Evolutionary conservation across 208 protist genomes (phyloP).

Genomic region (Leishmania mexicana): DNA sequence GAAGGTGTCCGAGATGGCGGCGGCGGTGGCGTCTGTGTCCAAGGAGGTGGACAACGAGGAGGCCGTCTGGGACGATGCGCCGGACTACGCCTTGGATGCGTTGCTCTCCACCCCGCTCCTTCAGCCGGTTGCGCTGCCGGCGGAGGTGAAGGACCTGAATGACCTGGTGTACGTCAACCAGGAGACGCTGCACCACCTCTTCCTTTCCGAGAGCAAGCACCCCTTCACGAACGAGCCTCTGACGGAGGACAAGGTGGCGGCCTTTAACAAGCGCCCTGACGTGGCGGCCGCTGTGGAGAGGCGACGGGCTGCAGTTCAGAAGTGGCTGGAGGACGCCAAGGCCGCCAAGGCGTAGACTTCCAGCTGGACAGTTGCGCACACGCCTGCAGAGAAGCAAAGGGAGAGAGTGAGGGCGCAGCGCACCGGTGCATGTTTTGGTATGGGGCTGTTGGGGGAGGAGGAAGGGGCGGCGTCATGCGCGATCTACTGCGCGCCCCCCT

Average conservation of each 20-base stretch:
- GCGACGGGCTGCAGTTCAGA: conserved; percentile 59
- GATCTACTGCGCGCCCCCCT: too few species aligned
- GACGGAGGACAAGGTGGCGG: conserved; percentile 82
- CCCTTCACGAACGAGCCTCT: conserved; percentile 91
- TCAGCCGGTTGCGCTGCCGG: conserved; percentile 81
- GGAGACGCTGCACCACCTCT: conserved; percentile 83
- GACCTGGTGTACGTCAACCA: conserved; percentile 85
- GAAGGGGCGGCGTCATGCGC: neutral
- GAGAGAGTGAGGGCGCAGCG: neutral
- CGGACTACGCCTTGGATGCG: conserved; percentile 84
- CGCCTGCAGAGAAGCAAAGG: neutral
- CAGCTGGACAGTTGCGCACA: neutral
- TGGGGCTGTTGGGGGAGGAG: neutral
- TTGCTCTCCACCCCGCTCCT: conserved; percentile 81
- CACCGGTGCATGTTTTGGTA: neutral
- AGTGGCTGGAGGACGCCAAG: conserved; percentile 60
- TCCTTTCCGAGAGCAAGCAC: conserved; percentile 88
- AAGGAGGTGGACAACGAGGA: conserved; percentile 73
- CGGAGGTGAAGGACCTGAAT: conserved; percentile 76
- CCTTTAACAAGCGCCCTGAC: conserved; percentile 78
- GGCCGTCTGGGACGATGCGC: conserved; percentile 85
- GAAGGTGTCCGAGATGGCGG: conserved; percentile 67
- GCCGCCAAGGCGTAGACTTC: conserved; percentile 16
- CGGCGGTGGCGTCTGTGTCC: conserved; percentile 49
- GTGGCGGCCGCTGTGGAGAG: conserved; percentile 51